Percentiles rank a stretch among this genome's conserved stretches.
These are phyloP conservation scores for Moesziomyces parantarcticus DNA, from an alignment of 1,284 basidiomycete species.

Conservation along the genomic window DNA sequence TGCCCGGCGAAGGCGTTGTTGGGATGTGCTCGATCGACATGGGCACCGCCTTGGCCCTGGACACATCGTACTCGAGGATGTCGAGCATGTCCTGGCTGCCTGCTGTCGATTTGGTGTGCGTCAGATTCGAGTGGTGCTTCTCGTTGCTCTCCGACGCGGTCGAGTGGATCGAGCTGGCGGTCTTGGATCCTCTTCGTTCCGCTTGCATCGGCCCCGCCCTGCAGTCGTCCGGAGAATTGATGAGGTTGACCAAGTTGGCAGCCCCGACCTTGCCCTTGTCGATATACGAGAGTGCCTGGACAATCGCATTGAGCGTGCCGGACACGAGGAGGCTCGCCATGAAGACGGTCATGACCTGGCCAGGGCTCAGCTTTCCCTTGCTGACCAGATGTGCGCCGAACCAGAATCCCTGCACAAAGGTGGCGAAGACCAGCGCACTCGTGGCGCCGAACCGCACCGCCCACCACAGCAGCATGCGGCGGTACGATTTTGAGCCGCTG, in stretches of 20 bases:
- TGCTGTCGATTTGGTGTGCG: background rate
- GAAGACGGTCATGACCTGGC: constrained; percentile 91
- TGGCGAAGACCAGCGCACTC: constrained; percentile 80
- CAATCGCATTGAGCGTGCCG: constrained; percentile 83
- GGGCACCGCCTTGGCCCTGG: constrained; percentile 39
- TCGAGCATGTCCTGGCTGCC: constrained; percentile 10
- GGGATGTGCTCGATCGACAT: constrained; percentile 50
- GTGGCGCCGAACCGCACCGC: constrained; percentile 77
- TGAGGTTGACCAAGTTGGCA: constrained; percentile 77
- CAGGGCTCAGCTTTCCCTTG: constrained; percentile 76
- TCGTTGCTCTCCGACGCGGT: constrained; percentile 13
- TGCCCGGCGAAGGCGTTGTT: constrained; percentile 12
- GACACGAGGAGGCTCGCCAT: constrained; percentile 94
- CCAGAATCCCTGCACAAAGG: constrained; percentile 98
- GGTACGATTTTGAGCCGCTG: constrained; percentile 71
- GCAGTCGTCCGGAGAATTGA: constrained; percentile 68
- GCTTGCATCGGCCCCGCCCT: background rate
- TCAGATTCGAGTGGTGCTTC: constrained; percentile 3
- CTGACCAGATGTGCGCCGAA: constrained; percentile 88
- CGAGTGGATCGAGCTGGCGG: constrained; percentile 9
- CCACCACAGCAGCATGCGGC: constrained; percentile 78
- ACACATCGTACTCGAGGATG: constrained; percentile 26
- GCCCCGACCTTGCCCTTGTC: constrained; percentile 88
- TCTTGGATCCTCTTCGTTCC: background rate
- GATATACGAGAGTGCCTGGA: constrained; percentile 81